A percentile compares a stretch with the other conserved stretches of the same genome.
Evolutionary conservation across 2,329 filamentous ascomycete genomes (phyloP).

Genomic region (Colletotrichum sp.): DNA sequence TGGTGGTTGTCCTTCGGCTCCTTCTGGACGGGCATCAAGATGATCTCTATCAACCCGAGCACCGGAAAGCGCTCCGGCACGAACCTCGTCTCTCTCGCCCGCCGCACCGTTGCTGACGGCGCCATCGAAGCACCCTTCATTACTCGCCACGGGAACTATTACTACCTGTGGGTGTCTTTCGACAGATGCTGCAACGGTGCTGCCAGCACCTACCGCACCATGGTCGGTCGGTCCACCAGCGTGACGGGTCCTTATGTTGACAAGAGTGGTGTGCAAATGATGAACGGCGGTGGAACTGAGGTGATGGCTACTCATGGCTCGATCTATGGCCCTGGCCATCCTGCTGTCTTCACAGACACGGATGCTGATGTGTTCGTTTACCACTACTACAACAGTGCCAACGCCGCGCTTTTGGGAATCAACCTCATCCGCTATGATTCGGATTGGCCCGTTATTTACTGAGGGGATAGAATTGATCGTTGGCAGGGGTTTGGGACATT

Average conservation of each 20-base stretch:
- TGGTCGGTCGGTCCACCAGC: constrained; percentile 35
- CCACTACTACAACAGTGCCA: constrained; percentile 32
- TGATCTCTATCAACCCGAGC: constrained; percentile 28
- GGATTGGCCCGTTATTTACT: constrained; percentile 35
- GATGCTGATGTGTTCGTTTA: constrained; percentile 36
- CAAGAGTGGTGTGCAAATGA: constrained; percentile 27
- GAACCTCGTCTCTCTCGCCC: constrained; percentile 29
- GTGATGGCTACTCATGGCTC: constrained; percentile 31
- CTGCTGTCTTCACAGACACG: constrained; percentile 33
- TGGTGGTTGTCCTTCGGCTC: constrained; percentile 38
- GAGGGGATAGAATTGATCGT: not conserved
- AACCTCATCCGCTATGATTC: constrained; percentile 33
- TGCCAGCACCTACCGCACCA: constrained; percentile 33
- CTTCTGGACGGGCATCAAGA: constrained; percentile 36
- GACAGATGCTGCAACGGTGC: constrained; percentile 34
- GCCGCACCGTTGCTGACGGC: constrained; percentile 23
- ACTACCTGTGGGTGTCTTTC: constrained; percentile 38
- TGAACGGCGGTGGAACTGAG: constrained; percentile 32
- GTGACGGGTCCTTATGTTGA: constrained; percentile 33
- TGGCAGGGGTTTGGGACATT: not conserved
- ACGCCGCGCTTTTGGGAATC: constrained; percentile 30
- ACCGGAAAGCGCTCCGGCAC: constrained; percentile 29
- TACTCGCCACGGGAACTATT: constrained; percentile 30
- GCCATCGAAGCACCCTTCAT: constrained; percentile 35
- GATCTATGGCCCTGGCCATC: constrained; percentile 35